Base-by-base conservation (phyloP, 1,284 basidiomycete species). In the Rhodotorula sp. region DNA sequence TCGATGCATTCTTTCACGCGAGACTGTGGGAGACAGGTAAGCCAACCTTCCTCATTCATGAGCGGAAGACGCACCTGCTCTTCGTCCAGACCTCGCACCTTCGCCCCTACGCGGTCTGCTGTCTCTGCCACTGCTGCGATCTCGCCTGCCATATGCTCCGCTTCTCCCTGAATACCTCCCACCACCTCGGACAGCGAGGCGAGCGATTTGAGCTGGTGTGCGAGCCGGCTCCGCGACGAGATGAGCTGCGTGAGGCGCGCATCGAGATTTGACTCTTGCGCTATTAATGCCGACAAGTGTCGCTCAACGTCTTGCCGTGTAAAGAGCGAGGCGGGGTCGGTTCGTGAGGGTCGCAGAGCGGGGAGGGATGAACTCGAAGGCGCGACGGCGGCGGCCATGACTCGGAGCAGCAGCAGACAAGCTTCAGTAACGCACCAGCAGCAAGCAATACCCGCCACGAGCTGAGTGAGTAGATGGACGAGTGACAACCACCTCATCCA, bases 101-200 rank as follows among this genome's bases (percentile, higher is more conserved):
- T 89, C 36, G 91, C 90, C 10, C 94, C 92, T 15, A 99, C 91
- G 63, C 94, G 84, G 76, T 92, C 88, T 30, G 94, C 94, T 15
- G 76, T 76, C 48, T 73, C 66, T 44, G 77, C 76, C 1, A 77
- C 76, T 0, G 67, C 68, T 5, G 72, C 68, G 10, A 78, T 66
- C 39, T 72, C 59, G 7, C 51, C 32, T 2, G 70, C 67, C 61
- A 76, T 72, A 32, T 74, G 72, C n/a, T 62, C 59, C 19, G 77
- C 72, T 59, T 78, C 76, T 9, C 52, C 57, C 58, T 76, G 62
- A 32, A 78, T 76, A 22, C 73, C 72, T 9, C 62, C 66, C 19
- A 77, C 74, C 24, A 77, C 76, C 27, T 74, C 68, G 24, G 63
- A 27, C 11, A 78, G 56, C 36, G 61, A 66, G 10, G 74, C 70